Evolutionary conservation across 345 rosid genomes (phyloP), one percentile per base, ranked within the genome.

Genomic region (Citrus cavaleriei): DNA sequence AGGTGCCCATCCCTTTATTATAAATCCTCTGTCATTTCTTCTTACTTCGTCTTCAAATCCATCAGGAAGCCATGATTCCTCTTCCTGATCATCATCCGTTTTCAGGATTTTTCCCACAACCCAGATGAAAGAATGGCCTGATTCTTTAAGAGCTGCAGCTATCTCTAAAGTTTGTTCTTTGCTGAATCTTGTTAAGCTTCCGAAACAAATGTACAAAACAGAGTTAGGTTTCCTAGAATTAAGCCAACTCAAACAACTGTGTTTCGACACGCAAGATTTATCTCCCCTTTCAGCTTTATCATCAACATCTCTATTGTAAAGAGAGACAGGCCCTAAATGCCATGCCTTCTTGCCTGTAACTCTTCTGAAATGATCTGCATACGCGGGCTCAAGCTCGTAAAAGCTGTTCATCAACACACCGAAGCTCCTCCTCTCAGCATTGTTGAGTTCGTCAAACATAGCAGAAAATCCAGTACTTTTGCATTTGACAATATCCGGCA

Each of bases 1-100:
- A 0, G 88, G 88, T 6, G 87, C 86, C 90, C 88, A 87, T n/a
- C 87, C 88, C 62, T 68, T 76, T 34, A 85, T 70, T 1, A 82
- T 35, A 22, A 85, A 27, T 9, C 90, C 90, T 30, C 54, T 65
- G 1, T 81, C 77, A 30, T 24, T 76, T 49, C 68, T 40, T 14
- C 68, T 71, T 58, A 81, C 40, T 58, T 70, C 54, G 4, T 78
- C 80, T 66, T 81, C 82, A 6, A 54, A 78, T 30, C 82, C 80
- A 55, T 75, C 68, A 2, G 86, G 86, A 54, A 78, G 68, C 84
- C 86, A 81, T 67, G 77, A 81, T 35, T 83, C 30, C 1, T 62
- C 68, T 14, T 28, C 21, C 38, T 63, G 68, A 30, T 63, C 68
- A 30, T 63, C 77, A 25, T 58, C 3, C 30, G 49, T 46, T 0